Conservation (phyloP, 1,139 yeast genomes). For the Taphrina pruni region DNA sequence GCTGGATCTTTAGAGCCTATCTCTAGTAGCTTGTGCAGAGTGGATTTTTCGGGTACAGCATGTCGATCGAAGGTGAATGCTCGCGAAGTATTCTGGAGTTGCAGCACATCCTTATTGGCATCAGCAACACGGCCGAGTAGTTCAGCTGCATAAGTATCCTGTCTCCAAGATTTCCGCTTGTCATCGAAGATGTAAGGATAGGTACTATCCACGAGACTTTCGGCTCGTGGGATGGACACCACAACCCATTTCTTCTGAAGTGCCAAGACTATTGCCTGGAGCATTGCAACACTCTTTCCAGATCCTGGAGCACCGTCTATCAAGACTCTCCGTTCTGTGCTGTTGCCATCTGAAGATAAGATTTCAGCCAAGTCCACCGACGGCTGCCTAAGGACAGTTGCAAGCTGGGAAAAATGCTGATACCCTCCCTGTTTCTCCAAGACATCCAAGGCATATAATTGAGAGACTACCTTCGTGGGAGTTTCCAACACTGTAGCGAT, state of each 20-base stretch:
- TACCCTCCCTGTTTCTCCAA: conserved; percentile 30
- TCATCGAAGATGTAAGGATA: conserved; percentile 34
- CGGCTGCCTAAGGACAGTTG: conserved; percentile 41
- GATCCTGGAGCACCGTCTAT: conserved; percentile 42
- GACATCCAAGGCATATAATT: conserved; percentile 40
- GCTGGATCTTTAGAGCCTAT: conserved; percentile 31
- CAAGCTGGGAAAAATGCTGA: conserved; percentile 39
- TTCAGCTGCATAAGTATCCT: conserved; percentile 39
- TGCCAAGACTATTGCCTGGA: conserved; percentile 43
- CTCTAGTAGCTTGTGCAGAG: conserved; percentile 28
- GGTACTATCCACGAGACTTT: conserved; percentile 43
- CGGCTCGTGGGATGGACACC: conserved; percentile 41
- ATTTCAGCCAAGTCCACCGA: conserved; percentile 27
- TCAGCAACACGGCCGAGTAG: conserved; percentile 37
- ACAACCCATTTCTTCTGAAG: conserved; percentile 41
- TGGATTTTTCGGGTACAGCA: conserved; percentile 16
- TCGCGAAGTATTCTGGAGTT: conserved; percentile 28
- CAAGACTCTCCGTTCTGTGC: conserved; percentile 34
- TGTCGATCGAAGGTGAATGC: conserved; percentile 23
- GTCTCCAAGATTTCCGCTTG: conserved; percentile 36
- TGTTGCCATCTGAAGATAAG: conserved; percentile 27
- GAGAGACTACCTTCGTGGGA: conserved; percentile 21
- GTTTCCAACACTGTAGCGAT: conserved; percentile 31
- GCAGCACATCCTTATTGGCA: conserved; percentile 36
- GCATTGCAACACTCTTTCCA: conserved; percentile 42